Conservation (phyloP, 2,329 filamentous ascomycete genomes). For the Fusarium foetens region DNA sequence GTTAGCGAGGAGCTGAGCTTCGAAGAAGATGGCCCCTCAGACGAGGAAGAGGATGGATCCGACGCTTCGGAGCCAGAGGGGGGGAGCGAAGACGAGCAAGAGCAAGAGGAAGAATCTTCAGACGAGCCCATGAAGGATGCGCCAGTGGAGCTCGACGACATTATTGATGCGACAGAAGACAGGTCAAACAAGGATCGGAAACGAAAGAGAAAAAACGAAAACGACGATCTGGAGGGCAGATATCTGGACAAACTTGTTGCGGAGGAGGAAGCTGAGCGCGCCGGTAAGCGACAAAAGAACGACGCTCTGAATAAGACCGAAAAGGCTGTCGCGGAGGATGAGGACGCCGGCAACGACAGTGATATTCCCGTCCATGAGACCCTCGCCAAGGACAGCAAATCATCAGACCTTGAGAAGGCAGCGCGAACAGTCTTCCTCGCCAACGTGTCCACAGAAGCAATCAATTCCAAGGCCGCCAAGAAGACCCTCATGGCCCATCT, state of each 20-base stretch:
- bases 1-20: constrained; percentile 50
- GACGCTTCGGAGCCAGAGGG: constrained; percentile 44
- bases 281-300: constrained; percentile 65
- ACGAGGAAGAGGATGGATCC: constrained; percentile 41
- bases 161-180: constrained; percentile 49
- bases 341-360: constrained; percentile 56
- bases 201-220: constrained; percentile 73
- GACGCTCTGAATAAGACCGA: constrained; percentile 40
- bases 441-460: constrained; percentile 86
- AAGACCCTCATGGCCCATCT: constrained; percentile 82
- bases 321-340: constrained; percentile 56
- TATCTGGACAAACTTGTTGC: constrained; percentile 74
- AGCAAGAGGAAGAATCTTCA: constrained; percentile 50
- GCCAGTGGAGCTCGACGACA: constrained; percentile 51
- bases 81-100: constrained; percentile 37
- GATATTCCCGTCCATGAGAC: constrained; percentile 67
- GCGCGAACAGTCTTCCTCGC: constrained; percentile 90
- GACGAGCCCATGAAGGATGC: constrained; percentile 51
- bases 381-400: constrained; percentile 62
- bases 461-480: constrained; percentile 83
- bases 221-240: constrained; percentile 75
- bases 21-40: constrained; percentile 45
- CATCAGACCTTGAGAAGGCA: constrained; percentile 80
- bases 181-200: constrained; percentile 63
- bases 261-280: constrained; percentile 66